Conservation (phyloP, 176 grass and related monocot species). For the Rhynchospora breviuscula region DNA sequence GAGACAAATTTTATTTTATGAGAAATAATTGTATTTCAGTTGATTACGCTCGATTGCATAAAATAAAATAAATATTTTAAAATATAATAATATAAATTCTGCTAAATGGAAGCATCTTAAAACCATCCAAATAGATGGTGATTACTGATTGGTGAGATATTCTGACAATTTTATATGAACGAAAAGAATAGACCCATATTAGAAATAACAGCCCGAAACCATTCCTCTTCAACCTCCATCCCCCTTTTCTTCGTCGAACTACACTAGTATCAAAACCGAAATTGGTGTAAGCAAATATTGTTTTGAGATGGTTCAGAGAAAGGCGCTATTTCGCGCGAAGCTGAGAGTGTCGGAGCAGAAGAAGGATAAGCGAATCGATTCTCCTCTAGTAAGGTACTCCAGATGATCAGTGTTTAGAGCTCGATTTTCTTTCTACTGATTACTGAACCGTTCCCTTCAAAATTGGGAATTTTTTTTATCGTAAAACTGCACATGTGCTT, state of each 20-base stretch:
- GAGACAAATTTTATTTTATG: too few species aligned
- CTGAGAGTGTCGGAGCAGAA: conserved; percentile 79
- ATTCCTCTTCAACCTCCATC: background rate
- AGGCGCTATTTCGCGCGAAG: conserved; percentile 80
- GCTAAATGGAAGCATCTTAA: too few species aligned
- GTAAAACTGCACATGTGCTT: background rate
- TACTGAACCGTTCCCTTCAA: background rate
- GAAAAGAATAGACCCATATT: too few species aligned
- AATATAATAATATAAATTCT: too few species aligned
- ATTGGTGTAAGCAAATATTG: background rate
- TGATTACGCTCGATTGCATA: too few species aligned
- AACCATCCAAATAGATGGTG: too few species aligned
- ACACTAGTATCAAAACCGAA: background rate
- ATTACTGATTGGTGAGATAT: too few species aligned
- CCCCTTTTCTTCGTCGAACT: background rate
- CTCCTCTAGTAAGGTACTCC: conserved; percentile 65
- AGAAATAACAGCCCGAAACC: background rate
- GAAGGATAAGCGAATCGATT: conserved; percentile 84
- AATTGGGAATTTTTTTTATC: background rate
- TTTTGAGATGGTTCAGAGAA: conserved; percentile 68
- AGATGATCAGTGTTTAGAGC: background rate
- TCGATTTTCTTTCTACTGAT: background rate
- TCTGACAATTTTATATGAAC: too few species aligned
- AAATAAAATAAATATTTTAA: too few species aligned
- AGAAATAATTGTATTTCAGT: too few species aligned